A percentile compares a stretch with the other conserved stretches of the same genome.
Conservation (phyloP, 306 rosid genomes). For the Gleditsia sinensis region DNA sequence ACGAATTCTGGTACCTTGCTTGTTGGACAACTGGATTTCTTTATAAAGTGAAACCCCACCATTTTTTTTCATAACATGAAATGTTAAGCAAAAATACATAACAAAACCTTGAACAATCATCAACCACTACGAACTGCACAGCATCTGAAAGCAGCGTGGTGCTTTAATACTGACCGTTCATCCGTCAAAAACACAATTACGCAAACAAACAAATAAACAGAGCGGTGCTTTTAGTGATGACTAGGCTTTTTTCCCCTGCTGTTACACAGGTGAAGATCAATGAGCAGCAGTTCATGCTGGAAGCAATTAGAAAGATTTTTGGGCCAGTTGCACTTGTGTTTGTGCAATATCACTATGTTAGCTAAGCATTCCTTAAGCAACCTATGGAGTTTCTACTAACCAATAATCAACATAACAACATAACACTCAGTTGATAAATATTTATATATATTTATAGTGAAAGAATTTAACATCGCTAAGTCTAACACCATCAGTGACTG, state of each 20-base stretch:
- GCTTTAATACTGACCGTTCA: too few relatives aligned
- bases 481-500: background rate
- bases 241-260: background rate
- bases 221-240: background rate
- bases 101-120: background rate
- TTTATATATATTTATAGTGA: background rate
- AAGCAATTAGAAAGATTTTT: too few relatives aligned
- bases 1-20: background rate
- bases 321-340: background rate
- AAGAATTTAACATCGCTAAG: constrained; percentile 12
- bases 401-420: background rate
- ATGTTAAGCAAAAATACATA: too few relatives aligned
- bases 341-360: background rate
- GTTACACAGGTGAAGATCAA: background rate
- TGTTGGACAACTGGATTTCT: background rate
- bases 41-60: background rate
- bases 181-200: background rate
- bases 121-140: too few relatives aligned
- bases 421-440: too few relatives aligned
- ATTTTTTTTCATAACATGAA: too few relatives aligned
- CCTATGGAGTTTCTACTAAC: background rate
- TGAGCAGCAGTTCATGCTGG: too few relatives aligned
- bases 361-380: background rate
- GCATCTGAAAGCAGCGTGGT: too few relatives aligned
- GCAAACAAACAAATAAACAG: too few relatives aligned